These are phyloP conservation scores for Fusarium falciforme DNA, from an alignment of 2,329 filamentous ascomycete genomes.

Conservation along the genomic window DNA sequence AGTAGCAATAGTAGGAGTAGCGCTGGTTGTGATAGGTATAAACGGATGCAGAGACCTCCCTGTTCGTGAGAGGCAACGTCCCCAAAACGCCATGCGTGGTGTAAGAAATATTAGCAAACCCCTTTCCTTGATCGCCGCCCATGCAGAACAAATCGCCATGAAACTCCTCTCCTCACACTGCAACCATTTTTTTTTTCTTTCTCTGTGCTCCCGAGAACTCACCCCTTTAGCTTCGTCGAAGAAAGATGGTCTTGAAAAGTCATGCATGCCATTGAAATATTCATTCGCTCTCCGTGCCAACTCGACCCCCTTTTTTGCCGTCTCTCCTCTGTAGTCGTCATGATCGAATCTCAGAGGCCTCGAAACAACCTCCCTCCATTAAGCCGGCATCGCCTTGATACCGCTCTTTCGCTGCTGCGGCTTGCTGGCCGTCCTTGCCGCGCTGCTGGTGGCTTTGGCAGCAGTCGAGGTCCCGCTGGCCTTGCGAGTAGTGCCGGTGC, in stretches of 20 bases:
- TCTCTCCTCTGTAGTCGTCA: background rate
- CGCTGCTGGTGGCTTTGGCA: constrained; percentile 33
- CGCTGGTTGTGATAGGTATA: background rate
- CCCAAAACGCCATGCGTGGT: constrained; percentile 23
- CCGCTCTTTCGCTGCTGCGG: constrained; percentile 49
- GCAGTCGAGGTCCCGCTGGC: constrained; percentile 46
- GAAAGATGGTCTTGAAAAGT: constrained; percentile 23
- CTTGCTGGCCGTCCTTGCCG: constrained; percentile 44
- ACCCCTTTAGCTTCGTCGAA: constrained; percentile 15
- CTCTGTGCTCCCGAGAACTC: constrained; percentile 9
- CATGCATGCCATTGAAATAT: constrained; percentile 31
- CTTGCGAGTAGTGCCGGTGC: constrained; percentile 44
- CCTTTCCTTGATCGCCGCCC: constrained; percentile 20
- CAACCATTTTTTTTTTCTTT: background rate
- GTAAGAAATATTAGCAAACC: constrained; percentile 15
- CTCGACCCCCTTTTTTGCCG: constrained; percentile 5
- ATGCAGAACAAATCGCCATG: constrained; percentile 33
- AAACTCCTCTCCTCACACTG: constrained; percentile 29
- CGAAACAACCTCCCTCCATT: background rate
- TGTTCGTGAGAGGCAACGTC: constrained; percentile 10
- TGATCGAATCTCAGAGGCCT: background rate
- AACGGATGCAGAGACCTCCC: constrained; percentile 19
- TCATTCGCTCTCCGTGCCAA: constrained; percentile 15
- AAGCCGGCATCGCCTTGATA: constrained; percentile 52
- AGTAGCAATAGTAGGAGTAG: background rate